phyloP scores from a whole-genome alignment of 2,329 filamentous ascomycete genomes.

The Pseudopithomyces chartarum region DNA sequence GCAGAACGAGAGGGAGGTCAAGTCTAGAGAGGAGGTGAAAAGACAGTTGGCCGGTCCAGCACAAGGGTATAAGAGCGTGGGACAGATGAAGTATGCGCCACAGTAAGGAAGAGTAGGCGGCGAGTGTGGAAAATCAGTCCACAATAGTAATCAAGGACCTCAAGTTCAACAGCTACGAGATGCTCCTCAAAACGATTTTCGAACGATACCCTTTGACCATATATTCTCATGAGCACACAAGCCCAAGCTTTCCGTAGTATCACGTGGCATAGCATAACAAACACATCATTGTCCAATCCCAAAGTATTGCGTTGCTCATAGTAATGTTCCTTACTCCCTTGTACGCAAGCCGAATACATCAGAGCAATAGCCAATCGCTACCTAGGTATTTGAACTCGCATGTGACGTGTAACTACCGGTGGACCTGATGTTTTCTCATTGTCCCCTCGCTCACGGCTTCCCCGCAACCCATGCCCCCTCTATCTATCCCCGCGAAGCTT shows the following conservation, averaged over 20 bases:
- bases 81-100: constrained; percentile 43
- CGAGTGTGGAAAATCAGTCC: not conserved
- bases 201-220: constrained; percentile 6
- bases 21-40: constrained; percentile 48
- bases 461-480: too few relatives aligned
- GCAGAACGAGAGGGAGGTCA: constrained; percentile 53
- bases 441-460: too few relatives aligned
- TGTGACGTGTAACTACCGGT: too few relatives aligned
- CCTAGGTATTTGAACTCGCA: too few relatives aligned
- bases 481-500: too few relatives aligned
- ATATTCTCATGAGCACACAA: not conserved
- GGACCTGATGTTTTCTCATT: too few relatives aligned
- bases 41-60: constrained; percentile 46
- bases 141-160: not conserved
- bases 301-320: too few relatives aligned
- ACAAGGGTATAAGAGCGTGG: constrained; percentile 35
- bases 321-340: too few relatives aligned
- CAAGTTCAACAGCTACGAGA: not conserved
- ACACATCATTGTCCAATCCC: not conserved
- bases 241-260: not conserved
- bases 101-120: constrained; percentile 20
- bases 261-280: not conserved
- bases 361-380: too few relatives aligned
- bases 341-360: too few relatives aligned
- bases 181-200: not conserved